Base-by-base conservation (phyloP, 1,139 yeast genomes). In the Pichia sp. region DNA sequence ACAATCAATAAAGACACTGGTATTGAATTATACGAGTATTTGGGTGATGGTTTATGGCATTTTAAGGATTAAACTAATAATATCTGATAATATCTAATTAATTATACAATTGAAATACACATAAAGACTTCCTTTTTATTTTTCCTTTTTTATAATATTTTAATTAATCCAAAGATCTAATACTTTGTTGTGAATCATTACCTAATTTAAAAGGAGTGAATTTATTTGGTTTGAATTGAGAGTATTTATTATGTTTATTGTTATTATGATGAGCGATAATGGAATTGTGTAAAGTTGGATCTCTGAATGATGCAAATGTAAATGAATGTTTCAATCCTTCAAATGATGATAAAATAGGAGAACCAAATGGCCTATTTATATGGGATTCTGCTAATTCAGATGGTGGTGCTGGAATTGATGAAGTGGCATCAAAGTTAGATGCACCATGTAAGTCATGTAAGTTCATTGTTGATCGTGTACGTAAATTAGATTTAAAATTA, bases 41-140 rank as follows among this genome's bases (percentile, higher is more conserved):
- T 90, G 59, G 97, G 96, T 46, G 98, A 90, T 67, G 96, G 96
- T 12, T 72, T 90, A 58, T 85, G 95, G 95, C 71, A 72, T 53
- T 77, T 82, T 55, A 59, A 64, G 35, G 62, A 48, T 16, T 45
- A 30, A 34, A 23, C 35, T 35, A 40, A 26, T 8, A n/a, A n/a
- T n/a, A n/a, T n/a, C n/a, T n/a, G 36, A 42, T 36, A 41, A 26
- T 40, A 23, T 37, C 29, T 18, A 36, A 36, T 37, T 39, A 24
- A 27, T 41, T 30, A 32, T 20, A 39, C 25, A n/a, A 20, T 7
- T n/a, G 12, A n/a, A 27, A 13, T 38, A 30, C 39, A 15, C 18
- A 32, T 24, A 39, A 20, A 34, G 11, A 16, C 7, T 7, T 13
- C 20, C 6, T 15, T 2, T 29, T 29, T 13, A n/a, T 30, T 30